Evolutionary conservation across 2,329 filamentous ascomycete genomes (phyloP).

Genomic region (Penicillium sp.): DNA sequence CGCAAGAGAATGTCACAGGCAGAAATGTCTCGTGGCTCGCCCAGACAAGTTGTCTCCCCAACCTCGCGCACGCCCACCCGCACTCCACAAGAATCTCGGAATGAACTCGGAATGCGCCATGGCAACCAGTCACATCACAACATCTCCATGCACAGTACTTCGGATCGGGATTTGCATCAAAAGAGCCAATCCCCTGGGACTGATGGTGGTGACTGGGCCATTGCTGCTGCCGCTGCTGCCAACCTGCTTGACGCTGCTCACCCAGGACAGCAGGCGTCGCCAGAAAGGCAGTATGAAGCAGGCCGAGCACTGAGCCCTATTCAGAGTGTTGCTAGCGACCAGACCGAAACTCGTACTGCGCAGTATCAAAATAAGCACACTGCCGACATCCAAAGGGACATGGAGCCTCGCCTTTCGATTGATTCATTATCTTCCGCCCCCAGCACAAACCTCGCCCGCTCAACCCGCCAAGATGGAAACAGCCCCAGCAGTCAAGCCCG

Average conservation of each 20-base stretch:
- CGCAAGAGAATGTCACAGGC: constrained; percentile 66
- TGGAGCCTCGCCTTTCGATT: constrained; percentile 56
- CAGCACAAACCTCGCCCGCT: constrained; percentile 61
- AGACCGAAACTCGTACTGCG: constrained; percentile 63
- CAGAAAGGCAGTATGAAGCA: constrained; percentile 59
- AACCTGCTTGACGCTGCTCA: constrained; percentile 40
- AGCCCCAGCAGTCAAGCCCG: constrained; percentile 57
- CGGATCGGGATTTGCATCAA: constrained; percentile 51
- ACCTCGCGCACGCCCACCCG: constrained; percentile 65
- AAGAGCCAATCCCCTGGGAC: constrained; percentile 36
- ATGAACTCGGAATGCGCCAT: constrained; percentile 69
- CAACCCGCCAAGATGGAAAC: constrained; percentile 57
- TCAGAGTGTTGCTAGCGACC: constrained; percentile 88
- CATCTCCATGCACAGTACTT: constrained; percentile 49
- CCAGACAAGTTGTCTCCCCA: constrained; percentile 59
- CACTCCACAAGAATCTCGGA: constrained; percentile 51
- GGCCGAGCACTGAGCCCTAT: constrained; percentile 82
- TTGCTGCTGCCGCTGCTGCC: constrained; percentile 45
- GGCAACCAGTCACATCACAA: constrained; percentile 59
- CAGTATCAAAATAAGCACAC: constrained; percentile 13
- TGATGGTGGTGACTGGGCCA: constrained; percentile 41
- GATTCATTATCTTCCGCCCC: constrained; percentile 62
- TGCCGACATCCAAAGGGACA: constrained; percentile 62
- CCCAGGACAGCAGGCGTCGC: constrained; percentile 56
- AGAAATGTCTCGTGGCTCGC: constrained; percentile 65